These are phyloP conservation scores for Rhizopogon vinicolor DNA, from an alignment of 768 basidiomycete genomes.

Conservation along the genomic window DNA sequence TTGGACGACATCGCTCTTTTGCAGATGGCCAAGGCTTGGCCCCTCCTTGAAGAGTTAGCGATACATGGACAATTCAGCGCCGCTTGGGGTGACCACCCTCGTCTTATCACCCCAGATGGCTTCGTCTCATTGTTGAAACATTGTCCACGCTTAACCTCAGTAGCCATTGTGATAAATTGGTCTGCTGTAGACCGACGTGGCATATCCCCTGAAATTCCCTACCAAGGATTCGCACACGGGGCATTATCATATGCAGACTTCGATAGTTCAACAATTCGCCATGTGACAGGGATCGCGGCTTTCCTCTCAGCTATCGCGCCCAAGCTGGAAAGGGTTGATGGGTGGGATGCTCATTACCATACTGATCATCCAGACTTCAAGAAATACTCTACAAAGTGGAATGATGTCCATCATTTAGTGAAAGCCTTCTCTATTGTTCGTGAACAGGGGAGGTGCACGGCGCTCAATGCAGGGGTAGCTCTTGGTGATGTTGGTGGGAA, in stretches of 20 bases:
- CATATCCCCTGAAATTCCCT: neutral
- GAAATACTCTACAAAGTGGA: constrained; percentile 21
- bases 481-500: too few relatives aligned
- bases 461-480: neutral
- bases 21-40: constrained; percentile 2
- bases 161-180: neutral
- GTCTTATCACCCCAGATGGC: neutral
- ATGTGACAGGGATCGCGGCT: constrained; percentile 6
- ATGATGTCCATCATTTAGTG: constrained; percentile 16
- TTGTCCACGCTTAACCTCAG: neutral
- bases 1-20: neutral
- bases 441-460: neutral
- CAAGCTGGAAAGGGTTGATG: constrained; percentile 20
- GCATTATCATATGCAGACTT: neutral
- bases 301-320: constrained; percentile 26
- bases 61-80: neutral
- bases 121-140: neutral
- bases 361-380: constrained; percentile 4
- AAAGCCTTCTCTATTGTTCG: constrained; percentile 13
- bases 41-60: neutral
- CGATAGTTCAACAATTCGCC: neutral
- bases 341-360: constrained; percentile 9
- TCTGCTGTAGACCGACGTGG: neutral
- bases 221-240: neutral
- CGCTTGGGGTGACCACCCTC: too few relatives aligned